A percentile compares a stretch with the other conserved stretches of the same genome.
Evolutionary conservation across 1,284 basidiomycete genomes (phyloP).

Genomic region (Malassezia vespertilionis): DNA sequence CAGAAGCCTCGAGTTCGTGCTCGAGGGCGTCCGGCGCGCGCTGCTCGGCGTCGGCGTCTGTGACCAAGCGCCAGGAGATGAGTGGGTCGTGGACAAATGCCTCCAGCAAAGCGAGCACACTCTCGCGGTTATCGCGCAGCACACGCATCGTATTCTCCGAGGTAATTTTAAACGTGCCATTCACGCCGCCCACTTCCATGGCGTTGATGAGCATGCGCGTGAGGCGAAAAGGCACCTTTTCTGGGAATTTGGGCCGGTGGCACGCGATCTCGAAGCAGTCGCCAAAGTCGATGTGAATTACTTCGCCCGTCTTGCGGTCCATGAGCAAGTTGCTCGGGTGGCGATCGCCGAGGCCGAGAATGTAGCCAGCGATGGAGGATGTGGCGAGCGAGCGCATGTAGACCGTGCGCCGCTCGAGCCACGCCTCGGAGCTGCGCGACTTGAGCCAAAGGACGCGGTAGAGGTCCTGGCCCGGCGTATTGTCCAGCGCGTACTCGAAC

Average conservation of each 20-base stretch:
- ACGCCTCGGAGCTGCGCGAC: constrained; percentile 86
- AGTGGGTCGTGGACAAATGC: constrained; percentile 59
- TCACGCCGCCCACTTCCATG: constrained; percentile 93
- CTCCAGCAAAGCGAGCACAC: constrained; percentile 91
- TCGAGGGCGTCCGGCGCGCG: constrained; percentile 39
- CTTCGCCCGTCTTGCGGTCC: constrained; percentile 82
- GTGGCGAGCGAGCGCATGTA: constrained; percentile 83
- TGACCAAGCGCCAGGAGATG: constrained; percentile 53
- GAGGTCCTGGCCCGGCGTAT: constrained; percentile 97
- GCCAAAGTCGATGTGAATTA: constrained; percentile 89
- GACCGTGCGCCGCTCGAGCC: constrained; percentile 91
- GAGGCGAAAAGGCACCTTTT: constrained; percentile 94
- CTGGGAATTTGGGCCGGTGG: constrained; percentile 85
- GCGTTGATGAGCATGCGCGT: constrained; percentile 98
- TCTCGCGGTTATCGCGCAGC: constrained; percentile 90
- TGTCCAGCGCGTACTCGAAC: constrained; percentile 96
- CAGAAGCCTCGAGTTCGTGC: constrained; percentile 25
- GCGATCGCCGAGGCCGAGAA: constrained; percentile 92
- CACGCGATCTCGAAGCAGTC: constrained; percentile 51
- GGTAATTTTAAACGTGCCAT: constrained; percentile 88
- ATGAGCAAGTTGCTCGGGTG: constrained; percentile 93
- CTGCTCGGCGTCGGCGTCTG: constrained; percentile 25
- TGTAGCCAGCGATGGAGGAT: constrained; percentile 55
- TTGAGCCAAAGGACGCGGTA: constrained; percentile 97
- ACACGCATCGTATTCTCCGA: constrained; percentile 98